Conservation (phyloP, 1,284 basidiomycete species). For the Tranzscheliella williamsii region DNA sequence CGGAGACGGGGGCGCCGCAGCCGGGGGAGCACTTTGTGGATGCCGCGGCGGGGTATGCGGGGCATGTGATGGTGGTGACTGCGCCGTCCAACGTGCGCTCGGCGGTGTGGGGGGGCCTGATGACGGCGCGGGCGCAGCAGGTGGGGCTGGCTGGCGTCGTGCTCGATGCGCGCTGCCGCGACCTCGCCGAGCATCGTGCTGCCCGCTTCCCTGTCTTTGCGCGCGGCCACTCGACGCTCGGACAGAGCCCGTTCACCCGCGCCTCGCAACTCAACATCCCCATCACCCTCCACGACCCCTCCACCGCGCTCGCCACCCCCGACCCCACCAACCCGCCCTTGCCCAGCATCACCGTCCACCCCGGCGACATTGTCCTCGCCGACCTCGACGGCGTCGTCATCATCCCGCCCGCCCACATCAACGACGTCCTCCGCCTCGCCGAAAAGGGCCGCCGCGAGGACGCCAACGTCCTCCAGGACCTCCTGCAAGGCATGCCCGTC, state of each 20-base stretch:
- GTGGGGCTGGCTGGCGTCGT: slow-evolving; percentile 74
- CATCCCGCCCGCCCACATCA: slow-evolving; percentile 69
- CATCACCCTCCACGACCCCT: slow-evolving; percentile 67
- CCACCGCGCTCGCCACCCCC: slow-evolving; percentile 3
- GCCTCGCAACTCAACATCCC: slow-evolving; percentile 78
- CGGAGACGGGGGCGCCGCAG: slow-evolving; percentile 71
- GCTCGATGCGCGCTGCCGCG: slow-evolving; percentile 78
- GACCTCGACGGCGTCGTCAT: slow-evolving; percentile 90
- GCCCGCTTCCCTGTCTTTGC: slow-evolving; percentile 69
- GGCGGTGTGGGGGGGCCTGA: slow-evolving; percentile 88
- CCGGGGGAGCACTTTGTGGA: slow-evolving; percentile 81
- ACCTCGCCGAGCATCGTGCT: slow-evolving; percentile 75
- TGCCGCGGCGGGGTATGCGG: slow-evolving; percentile 69
- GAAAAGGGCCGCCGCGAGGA: slow-evolving; percentile 71
- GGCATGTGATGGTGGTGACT: slow-evolving; percentile 72
- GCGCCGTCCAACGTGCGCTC: slow-evolving; percentile 77
- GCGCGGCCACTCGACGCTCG: slow-evolving; percentile 79
- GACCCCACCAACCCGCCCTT: slow-evolving; percentile 28
- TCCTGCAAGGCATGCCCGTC: slow-evolving; percentile 74
- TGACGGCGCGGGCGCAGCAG: slow-evolving; percentile 79
- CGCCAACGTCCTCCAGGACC: slow-evolving; percentile 74
- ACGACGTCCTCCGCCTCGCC: slow-evolving; percentile 70
- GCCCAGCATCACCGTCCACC: slow-evolving; percentile 68
- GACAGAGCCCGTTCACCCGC: slow-evolving; percentile 83
- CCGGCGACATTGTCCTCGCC: slow-evolving; percentile 81